These are phyloP conservation scores for Pterocarpus santalinus DNA, from an alignment of 306 rosid genomes.

Conservation along the genomic window DNA sequence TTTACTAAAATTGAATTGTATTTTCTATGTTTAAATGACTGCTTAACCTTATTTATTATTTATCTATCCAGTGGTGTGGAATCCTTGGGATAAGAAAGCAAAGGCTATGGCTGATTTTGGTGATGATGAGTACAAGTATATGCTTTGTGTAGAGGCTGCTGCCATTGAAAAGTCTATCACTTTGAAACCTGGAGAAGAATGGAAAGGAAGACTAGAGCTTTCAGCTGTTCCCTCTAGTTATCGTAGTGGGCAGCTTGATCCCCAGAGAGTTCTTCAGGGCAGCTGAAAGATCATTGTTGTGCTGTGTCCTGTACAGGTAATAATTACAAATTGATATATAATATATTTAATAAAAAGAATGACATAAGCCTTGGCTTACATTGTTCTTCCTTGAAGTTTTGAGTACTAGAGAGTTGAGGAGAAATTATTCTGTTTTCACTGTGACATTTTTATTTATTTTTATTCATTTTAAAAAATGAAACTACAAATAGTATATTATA, in stretches of 20 bases:
- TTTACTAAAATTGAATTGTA: constrained; percentile 33
- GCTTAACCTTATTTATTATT: constrained; percentile 24
- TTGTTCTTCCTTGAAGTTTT: constrained; percentile 9
- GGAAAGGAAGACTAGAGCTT: constrained; percentile 95
- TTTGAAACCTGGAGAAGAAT: constrained; percentile 98
- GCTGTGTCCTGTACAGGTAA: constrained; percentile 82
- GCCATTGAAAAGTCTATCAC: constrained; percentile 81
- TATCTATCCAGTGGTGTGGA: constrained; percentile 86
- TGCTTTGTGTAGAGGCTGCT: constrained; percentile 98
- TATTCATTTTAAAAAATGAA: background rate
- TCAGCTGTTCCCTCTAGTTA: constrained; percentile 99
- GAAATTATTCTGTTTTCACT: background rate
- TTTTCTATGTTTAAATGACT: constrained; percentile 13
- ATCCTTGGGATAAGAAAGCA: constrained; percentile 99
- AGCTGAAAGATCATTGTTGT: constrained; percentile 60
- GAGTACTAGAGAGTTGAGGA: background rate
- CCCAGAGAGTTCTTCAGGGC: constrained; percentile 80
- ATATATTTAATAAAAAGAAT: background rate
- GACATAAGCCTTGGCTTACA: constrained; percentile 16
- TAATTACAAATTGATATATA: constrained; percentile 17
- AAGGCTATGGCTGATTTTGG: constrained; percentile 96
- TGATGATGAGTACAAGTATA: constrained; percentile 93
- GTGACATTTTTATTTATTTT: constrained; percentile 10
- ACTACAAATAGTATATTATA: constrained; percentile 7
- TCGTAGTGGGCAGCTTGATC: constrained; percentile 97